A percentile compares a stretch with the other conserved stretches of the same genome.
phyloP scores from a whole-genome alignment of 345 rosid species.

The Arabidopsis arenosa region DNA sequence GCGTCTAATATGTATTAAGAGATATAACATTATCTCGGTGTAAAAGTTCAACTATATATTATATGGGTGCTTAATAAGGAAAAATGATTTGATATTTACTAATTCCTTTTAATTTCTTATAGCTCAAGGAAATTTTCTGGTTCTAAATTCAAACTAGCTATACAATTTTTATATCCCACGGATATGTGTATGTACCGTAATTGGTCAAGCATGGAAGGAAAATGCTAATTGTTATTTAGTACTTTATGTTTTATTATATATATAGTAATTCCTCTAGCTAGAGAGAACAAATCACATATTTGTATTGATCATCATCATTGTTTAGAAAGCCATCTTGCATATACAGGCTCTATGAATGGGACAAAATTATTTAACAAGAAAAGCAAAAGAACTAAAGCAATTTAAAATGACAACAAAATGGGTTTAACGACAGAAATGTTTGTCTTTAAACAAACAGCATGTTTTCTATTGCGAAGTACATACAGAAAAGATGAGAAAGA shows the following conservation, averaged over 20 bases:
- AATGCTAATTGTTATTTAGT: slow-evolving; percentile 19
- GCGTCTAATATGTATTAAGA: not conserved
- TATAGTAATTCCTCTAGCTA: slow-evolving; percentile 1
- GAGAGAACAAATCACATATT: slow-evolving; percentile 29
- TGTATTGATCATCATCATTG: slow-evolving; percentile 33
- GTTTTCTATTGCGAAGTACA: slow-evolving; percentile 35
- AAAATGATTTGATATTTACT: not conserved
- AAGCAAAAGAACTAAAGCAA: slow-evolving; percentile 15
- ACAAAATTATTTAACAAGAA: not conserved
- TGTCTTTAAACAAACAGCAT: slow-evolving; percentile 42
- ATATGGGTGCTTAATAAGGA: not conserved
- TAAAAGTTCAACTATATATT: not conserved
- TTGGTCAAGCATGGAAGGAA: not conserved
- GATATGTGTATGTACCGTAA: not conserved
- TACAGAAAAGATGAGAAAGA: slow-evolving; percentile 24
- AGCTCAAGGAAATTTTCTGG: not conserved
- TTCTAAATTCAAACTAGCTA: slow-evolving; percentile 12
- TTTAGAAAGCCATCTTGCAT: slow-evolving; percentile 13
- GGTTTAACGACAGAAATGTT: slow-evolving; percentile 41
- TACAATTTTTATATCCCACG: not conserved
- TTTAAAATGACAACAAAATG: slow-evolving; percentile 13
- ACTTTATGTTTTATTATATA: slow-evolving; percentile 9
- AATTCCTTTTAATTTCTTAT: not conserved
- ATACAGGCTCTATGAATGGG: not conserved
- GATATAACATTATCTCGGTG: not conserved